A percentile compares a stretch with the other conserved stretches of the same genome.
These are phyloP conservation scores for Tylopilus orsonianus DNA, from an alignment of 1,284 basidiomycete species.

Conservation along the genomic window DNA sequence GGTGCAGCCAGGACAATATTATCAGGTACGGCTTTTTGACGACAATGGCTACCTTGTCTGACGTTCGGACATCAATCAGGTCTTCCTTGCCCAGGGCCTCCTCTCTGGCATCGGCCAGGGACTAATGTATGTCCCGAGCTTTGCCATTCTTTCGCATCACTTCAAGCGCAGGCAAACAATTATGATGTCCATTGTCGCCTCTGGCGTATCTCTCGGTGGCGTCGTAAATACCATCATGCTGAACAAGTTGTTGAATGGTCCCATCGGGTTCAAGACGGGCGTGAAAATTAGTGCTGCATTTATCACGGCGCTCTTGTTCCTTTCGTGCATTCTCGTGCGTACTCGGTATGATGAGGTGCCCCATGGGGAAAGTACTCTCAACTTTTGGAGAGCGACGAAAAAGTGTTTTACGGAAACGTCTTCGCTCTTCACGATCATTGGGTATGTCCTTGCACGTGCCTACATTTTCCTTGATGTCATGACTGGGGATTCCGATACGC, in stretches of 20 bases:
- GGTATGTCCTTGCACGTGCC: constrained; percentile 18
- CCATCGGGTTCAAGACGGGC: constrained; percentile 26
- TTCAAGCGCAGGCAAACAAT: constrained; percentile 32
- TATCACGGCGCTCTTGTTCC: constrained; percentile 24
- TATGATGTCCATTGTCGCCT: constrained; percentile 33
- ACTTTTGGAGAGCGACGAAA: constrained; percentile 20
- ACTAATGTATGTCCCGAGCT: constrained; percentile 32
- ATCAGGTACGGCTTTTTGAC: constrained; percentile 27
- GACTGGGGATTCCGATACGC: background rate
- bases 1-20: constrained; percentile 33
- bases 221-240: constrained; percentile 39
- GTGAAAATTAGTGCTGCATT: constrained; percentile 35
- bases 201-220: constrained; percentile 35
- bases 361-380: background rate
- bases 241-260: constrained; percentile 37
- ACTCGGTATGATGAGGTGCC: constrained; percentile 21
- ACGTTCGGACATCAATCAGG: constrained; percentile 12
- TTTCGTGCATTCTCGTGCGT: constrained; percentile 31
- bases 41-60: background rate
- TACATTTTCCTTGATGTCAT: background rate
- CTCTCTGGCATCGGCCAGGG: constrained; percentile 35
- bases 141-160: constrained; percentile 38
- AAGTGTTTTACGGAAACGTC: constrained; percentile 27
- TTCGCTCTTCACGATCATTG: constrained; percentile 26
- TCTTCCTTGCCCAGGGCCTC: constrained; percentile 38